A percentile compares a stretch with the other conserved stretches of the same genome.
Evolutionary conservation across 2,329 filamentous ascomycete genomes (phyloP).

Genomic region (Ceratocystis cacaofunesta): DNA sequence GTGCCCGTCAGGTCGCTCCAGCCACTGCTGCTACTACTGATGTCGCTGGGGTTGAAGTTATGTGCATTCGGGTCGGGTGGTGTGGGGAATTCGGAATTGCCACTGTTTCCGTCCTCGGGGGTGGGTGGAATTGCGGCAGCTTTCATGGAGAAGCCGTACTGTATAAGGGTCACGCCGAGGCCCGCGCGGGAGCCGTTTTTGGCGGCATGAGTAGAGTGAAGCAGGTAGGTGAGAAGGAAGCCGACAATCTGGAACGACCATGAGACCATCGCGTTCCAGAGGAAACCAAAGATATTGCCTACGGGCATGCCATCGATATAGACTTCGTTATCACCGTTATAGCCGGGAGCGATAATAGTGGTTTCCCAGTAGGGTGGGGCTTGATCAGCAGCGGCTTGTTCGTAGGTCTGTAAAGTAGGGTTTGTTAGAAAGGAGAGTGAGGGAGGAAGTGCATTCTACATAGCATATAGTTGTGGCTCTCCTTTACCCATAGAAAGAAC

Average conservation of each 20-base stretch:
- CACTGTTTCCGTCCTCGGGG: slow-evolving; percentile 30
- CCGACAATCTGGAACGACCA: slow-evolving; percentile 95
- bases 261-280: slow-evolving; percentile 92
- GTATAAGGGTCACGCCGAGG: slow-evolving; percentile 85
- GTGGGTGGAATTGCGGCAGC: slow-evolving; percentile 34
- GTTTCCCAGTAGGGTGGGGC: slow-evolving; percentile 99
- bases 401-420: slow-evolving; percentile 56
- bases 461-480: too few species aligned
- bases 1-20: slow-evolving; percentile 49
- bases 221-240: slow-evolving; percentile 91
- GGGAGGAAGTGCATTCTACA: slow-evolving; percentile 18
- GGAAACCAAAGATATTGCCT: slow-evolving; percentile 70
- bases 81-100: slow-evolving; percentile 44
- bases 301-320: slow-evolving; percentile 94
- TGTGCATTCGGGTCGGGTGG: slow-evolving; percentile 83
- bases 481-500: too few species aligned
- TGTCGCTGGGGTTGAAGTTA: slow-evolving; percentile 63
- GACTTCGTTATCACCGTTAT: slow-evolving; percentile 82
- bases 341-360: slow-evolving; percentile 83
- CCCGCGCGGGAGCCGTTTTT: slow-evolving; percentile 95
- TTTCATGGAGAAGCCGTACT: slow-evolving; percentile 95
- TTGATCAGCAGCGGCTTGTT: slow-evolving; percentile 91
- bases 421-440: slow-evolving; percentile 22
- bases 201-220: slow-evolving; percentile 94
- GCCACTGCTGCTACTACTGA: slow-evolving; percentile 32